Conservation (phyloP, 768 basidiomycete genomes). For the Leccinum imitatum region DNA sequence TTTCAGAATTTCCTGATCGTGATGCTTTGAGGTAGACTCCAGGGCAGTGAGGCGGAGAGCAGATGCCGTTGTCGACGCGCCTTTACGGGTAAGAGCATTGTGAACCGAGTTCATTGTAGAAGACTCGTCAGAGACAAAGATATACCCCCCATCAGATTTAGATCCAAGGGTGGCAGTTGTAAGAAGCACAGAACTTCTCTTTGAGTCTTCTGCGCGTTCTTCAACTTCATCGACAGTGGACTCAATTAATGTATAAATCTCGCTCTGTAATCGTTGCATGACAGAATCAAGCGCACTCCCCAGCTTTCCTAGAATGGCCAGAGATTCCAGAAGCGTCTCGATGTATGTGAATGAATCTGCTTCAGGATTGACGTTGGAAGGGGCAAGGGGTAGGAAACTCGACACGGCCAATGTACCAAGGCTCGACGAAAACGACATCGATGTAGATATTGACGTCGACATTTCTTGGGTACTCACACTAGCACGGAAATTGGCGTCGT, state of each 20-base stretch:
- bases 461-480: constrained; percentile 21
- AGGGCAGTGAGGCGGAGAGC: constrained; percentile 66
- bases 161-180: constrained; percentile 37
- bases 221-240: constrained; percentile 86
- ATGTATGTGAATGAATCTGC: constrained; percentile 91
- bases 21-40: constrained; percentile 67
- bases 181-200: constrained; percentile 43
- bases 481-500: constrained; percentile 37
- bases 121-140: constrained; percentile 37
- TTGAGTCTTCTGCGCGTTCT: constrained; percentile 82
- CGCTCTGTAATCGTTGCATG: constrained; percentile 76
- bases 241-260: constrained; percentile 85
- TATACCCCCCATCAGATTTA: constrained; percentile 53
- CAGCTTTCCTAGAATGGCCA: constrained; percentile 87
- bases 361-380: constrained; percentile 67
- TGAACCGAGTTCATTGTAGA: constrained; percentile 23
- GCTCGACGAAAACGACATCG: constrained; percentile 28
- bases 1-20: constrained; percentile 80
- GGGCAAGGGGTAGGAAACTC: constrained; percentile 21
- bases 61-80: constrained; percentile 44
- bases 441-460: constrained; percentile 20
- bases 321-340: constrained; percentile 89
- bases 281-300: constrained; percentile 82
- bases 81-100: constrained; percentile 23
- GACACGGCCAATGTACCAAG: constrained; percentile 19